Percentiles rank a stretch among this genome's conserved stretches.
These are phyloP conservation scores for Fusarium coicis DNA, from an alignment of 2,329 filamentous ascomycete species.

Conservation along the genomic window DNA sequence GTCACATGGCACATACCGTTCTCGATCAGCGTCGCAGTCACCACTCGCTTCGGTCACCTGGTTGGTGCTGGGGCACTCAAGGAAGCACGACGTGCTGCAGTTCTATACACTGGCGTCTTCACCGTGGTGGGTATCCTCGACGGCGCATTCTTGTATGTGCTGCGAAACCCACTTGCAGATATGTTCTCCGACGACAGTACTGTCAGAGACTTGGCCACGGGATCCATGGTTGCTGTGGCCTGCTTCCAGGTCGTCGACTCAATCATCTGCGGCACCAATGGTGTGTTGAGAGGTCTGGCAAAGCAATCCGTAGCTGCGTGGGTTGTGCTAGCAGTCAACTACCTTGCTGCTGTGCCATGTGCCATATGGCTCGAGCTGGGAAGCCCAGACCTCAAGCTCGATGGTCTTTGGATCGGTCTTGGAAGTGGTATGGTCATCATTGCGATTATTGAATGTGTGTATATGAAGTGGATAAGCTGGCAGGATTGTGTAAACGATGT, in stretches of 20 bases:
- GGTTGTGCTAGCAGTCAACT: conserved; percentile 35
- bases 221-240: conserved; percentile 29
- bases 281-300: conserved; percentile 31
- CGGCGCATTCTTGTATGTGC: conserved; percentile 22
- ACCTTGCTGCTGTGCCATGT: conserved; percentile 32
- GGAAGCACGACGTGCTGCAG: conserved; percentile 27
- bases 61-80: conserved; percentile 49
- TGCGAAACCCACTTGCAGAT: conserved; percentile 23
- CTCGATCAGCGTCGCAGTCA: conserved; percentile 55
- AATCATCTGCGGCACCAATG: conserved; percentile 35
- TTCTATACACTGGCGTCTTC: conserved; percentile 31
- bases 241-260: conserved; percentile 36
- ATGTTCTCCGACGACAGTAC: conserved; percentile 33
- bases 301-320: conserved; percentile 37
- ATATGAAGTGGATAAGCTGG: conserved; percentile 41
- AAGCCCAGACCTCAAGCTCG: conserved; percentile 36
- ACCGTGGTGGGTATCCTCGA: conserved; percentile 24
- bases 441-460: conserved; percentile 37
- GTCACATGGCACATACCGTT: conserved; percentile 57
- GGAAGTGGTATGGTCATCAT: conserved; percentile 41
- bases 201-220: conserved; percentile 21
- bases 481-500: conserved; percentile 40
- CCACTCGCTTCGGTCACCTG: conserved; percentile 55
- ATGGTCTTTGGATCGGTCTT: conserved; percentile 41
- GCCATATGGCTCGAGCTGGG: conserved; percentile 37